phyloP scores from a whole-genome alignment of 2,329 filamentous ascomycete genomes.

The Scytalidium sp. region DNA sequence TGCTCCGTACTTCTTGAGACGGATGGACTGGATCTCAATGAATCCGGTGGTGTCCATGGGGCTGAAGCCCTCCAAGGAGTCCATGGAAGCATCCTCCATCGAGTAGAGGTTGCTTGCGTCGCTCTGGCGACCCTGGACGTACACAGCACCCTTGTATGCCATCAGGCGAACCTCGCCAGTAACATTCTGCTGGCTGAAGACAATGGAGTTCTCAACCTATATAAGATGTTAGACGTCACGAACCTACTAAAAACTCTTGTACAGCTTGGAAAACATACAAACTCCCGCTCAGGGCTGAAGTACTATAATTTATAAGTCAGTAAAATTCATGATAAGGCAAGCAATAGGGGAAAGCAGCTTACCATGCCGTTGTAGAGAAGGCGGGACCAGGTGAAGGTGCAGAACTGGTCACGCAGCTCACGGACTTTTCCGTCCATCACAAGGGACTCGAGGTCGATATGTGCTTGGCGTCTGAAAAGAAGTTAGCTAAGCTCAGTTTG shows the following conservation, averaged over 20 bases:
- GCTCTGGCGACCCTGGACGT: conserved; percentile 54
- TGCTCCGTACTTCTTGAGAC: conserved; percentile 53
- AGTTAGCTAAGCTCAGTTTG: not conserved
- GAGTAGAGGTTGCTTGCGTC: conserved; percentile 70
- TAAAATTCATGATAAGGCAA: not conserved
- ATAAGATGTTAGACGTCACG: no score
- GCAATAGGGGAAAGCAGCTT: no score
- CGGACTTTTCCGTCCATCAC: conserved; percentile 67
- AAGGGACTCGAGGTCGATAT: conserved; percentile 61
- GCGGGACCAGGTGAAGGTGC: conserved; percentile 62
- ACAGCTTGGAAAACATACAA: conserved; percentile 30
- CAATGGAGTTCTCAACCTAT: conserved; percentile 57
- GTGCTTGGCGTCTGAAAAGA: conserved; percentile 17
- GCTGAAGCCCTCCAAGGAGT: conserved; percentile 66
- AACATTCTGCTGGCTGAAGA: conserved; percentile 57
- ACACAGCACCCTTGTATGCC: conserved; percentile 65
- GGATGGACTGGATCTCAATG: conserved; percentile 55
- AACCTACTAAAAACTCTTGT: no score
- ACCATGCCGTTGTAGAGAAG: conserved; percentile 55
- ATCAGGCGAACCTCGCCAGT: conserved; percentile 61
- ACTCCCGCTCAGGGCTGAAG: conserved; percentile 70
- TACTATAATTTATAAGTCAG: conserved; percentile 22
- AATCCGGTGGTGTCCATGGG: conserved; percentile 66
- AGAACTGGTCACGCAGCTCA: conserved; percentile 67
- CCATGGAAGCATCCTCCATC: conserved; percentile 65